Evolutionary conservation across 2,329 filamentous ascomycete species (phyloP), one percentile per base, ranked within the genome.

Genomic region (Didymosphaeria variabile): DNA sequence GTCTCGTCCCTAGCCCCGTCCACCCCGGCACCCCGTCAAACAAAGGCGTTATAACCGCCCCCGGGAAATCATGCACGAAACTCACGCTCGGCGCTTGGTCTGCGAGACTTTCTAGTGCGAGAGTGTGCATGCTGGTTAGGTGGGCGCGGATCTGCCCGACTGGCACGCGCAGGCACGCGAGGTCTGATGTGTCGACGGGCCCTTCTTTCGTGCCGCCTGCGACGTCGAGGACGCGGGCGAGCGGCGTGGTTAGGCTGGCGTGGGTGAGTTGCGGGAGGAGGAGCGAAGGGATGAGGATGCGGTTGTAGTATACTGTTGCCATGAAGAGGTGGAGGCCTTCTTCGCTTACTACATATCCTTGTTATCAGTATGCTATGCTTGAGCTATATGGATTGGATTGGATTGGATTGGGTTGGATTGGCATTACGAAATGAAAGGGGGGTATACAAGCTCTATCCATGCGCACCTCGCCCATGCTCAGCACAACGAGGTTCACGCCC

Each of bases 121-220:
- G 55, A 1, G 70, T 72, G 13, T 60, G 64, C 40, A 76, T 65
- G 5, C 67, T 60, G 19, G 60, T 51, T 7, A 59, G 45, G 36
- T 74, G 72, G 23, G 59, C 66, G n/a, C 62, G 60, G 13, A 57
- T 32, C 2, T 49, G 44, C 15, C 58, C 54, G 4, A 63, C 46
- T 3, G 57, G 55, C 46, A 71, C 56, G 9, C 40, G 31, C 12
- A 56, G 29, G 3, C 57, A 60, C 40, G 67, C 60, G 26, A 72
- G 61, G 57, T 75, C 68, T n/a, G 58, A 49, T 36, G 59, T 57
- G 21, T 67, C 56, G n/a, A 75, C 66, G 32, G 31, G 40, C 5
- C 71, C 70, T 61, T 74, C 72, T 7, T 59, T 62, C 7, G 61
- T 62, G 7, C 58, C 72, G 6, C 47, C 62, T 36, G 63, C 63